Base-by-base conservation (phyloP, 495 filamentous ascomycete species). In the Neurospora sublineolata region DNA sequence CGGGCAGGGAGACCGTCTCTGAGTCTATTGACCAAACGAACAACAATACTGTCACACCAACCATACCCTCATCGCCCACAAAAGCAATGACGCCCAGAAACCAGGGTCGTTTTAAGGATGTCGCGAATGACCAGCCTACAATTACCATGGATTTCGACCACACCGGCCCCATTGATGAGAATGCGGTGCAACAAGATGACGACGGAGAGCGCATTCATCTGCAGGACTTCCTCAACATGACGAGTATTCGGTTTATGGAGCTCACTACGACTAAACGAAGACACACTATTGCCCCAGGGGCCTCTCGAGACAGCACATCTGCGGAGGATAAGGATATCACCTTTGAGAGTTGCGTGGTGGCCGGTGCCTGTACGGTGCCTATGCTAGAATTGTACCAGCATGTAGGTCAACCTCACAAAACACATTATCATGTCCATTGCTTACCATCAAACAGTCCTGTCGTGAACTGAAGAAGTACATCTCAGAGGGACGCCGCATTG, bases 201-300 rank as follows among this genome's bases (percentile, higher is more conserved):
- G 77, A 82, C 46, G 80, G 79, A 64, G 90, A 92, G 71, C 87
- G 89, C 16, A 94, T 99, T 36, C 90, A 94, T 68, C 84, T 99
- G 3, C 92, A 97, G 76, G 91, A 97, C 42, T 99, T 99, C 81
- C 82, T 99, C 64, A 92, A 97, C 75, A 88, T 97, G 87, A 97
- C 95, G 6, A 93, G 90, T 72, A 97, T 99, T 75, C 92, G 94
- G 44, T 99, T 99, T 82, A 97, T 99, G 90, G 96, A 99, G 76
- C 85, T 97, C 37, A 97, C 92, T 2, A 87, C 87, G 1, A 97
- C 94, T 0, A 99, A 97, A 79, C 85, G 95, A 73, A 86, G 95
- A 60, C 91, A 94, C 76, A 98, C 95, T 0, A 87, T 89, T 39
- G 93, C 87, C 2, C 90, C 91, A 20, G 81, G 80, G 38, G 74